Evolutionary conservation across 805 yeast species (phyloP).

Genomic region (Candida silvatica): DNA sequence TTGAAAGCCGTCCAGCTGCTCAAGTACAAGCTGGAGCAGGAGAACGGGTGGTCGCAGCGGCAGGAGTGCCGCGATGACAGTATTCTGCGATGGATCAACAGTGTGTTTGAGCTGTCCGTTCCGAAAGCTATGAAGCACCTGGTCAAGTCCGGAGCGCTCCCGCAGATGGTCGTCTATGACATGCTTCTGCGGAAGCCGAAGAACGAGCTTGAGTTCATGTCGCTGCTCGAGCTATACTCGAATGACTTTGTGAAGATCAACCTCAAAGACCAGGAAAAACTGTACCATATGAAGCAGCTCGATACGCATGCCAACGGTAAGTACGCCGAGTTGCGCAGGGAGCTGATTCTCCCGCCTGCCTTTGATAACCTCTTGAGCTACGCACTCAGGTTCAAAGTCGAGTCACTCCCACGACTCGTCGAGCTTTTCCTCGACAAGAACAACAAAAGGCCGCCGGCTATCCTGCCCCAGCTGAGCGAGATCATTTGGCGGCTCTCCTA

Average conservation of each 20-base stretch:
- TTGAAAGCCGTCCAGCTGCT: constrained; percentile 10
- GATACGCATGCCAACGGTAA: constrained; percentile 9
- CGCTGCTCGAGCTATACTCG: constrained; percentile 17
- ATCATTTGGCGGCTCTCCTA: constrained; percentile 22
- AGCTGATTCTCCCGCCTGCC: constrained; percentile 17
- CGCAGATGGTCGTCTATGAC: constrained; percentile 21
- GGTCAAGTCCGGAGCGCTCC: constrained; percentile 12
- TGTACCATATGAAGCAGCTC: constrained; percentile 15
- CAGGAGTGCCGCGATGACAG: constrained; percentile 11
- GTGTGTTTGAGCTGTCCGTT: constrained; percentile 17
- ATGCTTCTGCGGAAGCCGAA: constrained; percentile 18
- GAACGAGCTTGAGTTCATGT: constrained; percentile 18
- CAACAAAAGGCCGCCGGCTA: constrained; percentile 6
- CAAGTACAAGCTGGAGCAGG: constrained; percentile 16
- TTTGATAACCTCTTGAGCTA: constrained; percentile 18
- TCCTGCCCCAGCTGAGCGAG: constrained; percentile 19
- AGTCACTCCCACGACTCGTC: constrained; percentile 13
- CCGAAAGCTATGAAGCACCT: constrained; percentile 11
- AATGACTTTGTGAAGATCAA: constrained; percentile 11
- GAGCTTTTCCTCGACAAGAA: constrained; percentile 11
- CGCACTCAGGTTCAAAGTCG: constrained; percentile 16
- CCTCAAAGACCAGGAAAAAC: constrained; percentile 21
- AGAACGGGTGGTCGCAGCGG: constrained; percentile 11
- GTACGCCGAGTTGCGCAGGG: background rate
- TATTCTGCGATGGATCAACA: constrained; percentile 19